Conservation (phyloP, 345 rosid species). For the Hibiscus syriacus region DNA sequence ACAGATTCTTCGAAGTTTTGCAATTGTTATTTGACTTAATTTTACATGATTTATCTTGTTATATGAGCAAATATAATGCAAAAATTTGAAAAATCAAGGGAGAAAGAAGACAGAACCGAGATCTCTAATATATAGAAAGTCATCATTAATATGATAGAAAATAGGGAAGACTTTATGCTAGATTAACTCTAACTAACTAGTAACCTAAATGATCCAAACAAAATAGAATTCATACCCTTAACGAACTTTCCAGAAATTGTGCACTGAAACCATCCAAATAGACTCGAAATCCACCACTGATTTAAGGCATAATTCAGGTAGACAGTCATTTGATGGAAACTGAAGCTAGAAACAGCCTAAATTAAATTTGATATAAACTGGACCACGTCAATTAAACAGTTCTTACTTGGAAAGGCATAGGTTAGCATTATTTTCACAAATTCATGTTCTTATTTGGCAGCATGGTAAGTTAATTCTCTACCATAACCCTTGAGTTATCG, state of each 20-base stretch:
- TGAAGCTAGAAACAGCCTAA: conserved; percentile 1
- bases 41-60: neutral
- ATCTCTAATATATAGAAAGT: neutral
- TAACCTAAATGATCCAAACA: neutral
- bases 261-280: neutral
- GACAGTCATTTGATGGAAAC: neutral
- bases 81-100: neutral
- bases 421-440: neutral
- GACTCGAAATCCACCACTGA: neutral
- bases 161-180: neutral
- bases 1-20: too few species aligned
- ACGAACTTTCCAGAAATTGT: neutral
- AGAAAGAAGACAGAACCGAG: neutral
- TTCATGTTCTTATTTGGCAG: neutral
- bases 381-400: neutral
- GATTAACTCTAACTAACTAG: neutral
- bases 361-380: neutral
- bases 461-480: neutral
- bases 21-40: too few species aligned
- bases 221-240: neutral
- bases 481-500: neutral
- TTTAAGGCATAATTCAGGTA: neutral
- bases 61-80: neutral
- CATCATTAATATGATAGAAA: conserved; percentile 1
- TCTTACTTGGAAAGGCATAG: neutral